These are phyloP conservation scores for Medicago arabica DNA, from an alignment of 306 rosid genomes.

Conservation along the genomic window DNA sequence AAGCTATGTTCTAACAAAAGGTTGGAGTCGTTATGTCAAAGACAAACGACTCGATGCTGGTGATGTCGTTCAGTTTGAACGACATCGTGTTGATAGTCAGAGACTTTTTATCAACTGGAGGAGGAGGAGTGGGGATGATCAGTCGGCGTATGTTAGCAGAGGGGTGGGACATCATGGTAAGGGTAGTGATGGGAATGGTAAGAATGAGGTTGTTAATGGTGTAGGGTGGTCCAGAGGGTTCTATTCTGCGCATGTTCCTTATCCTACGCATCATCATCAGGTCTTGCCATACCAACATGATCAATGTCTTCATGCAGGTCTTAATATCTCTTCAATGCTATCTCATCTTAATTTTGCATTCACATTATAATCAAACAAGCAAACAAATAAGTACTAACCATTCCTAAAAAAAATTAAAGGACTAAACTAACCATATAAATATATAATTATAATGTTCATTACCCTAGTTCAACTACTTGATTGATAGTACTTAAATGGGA, in stretches of 20 bases:
- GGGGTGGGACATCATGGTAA: background rate
- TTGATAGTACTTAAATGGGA: too few species aligned
- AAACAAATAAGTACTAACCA: too few species aligned
- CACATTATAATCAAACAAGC: background rate
- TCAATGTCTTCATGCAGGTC: conserved; percentile 66
- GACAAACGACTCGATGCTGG: conserved; percentile 94
- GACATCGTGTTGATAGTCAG: conserved; percentile 62
- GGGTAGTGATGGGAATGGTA: background rate
- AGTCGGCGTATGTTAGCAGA: conserved; percentile 42
- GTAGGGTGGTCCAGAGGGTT: conserved; percentile 67
- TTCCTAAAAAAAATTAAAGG: too few species aligned
- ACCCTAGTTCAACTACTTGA: background rate
- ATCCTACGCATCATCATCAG: conserved; percentile 75
- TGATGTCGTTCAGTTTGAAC: conserved; percentile 77
- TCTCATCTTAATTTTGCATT: background rate
- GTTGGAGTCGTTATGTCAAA: conserved; percentile 97
- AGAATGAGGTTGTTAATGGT: conserved; percentile 26
- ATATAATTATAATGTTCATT: too few species aligned
- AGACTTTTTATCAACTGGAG: conserved; percentile 77
- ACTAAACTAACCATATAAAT: too few species aligned
- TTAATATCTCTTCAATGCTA: conserved; percentile 13
- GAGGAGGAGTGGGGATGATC: conserved; percentile 37
- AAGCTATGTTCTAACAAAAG: conserved; percentile 92
- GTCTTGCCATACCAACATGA: conserved; percentile 71
- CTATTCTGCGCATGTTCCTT: conserved; percentile 73